Evolutionary conservation across 306 rosid species (phyloP).

Genomic region (Dalbergia cultrata): DNA sequence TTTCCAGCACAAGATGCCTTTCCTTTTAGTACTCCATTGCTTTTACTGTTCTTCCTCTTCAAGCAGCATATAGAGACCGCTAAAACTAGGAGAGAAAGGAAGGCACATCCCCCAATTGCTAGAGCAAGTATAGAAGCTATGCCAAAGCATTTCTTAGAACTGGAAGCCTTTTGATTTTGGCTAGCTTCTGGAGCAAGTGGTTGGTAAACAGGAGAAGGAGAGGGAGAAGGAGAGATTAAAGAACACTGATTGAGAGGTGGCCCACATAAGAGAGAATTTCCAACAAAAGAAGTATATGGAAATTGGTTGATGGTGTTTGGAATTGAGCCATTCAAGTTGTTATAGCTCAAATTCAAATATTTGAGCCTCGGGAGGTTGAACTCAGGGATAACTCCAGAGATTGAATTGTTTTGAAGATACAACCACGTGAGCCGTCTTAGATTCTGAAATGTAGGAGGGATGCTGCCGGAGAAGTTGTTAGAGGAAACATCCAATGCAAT

Average conservation of each 20-base stretch:
- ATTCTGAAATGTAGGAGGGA: constrained; percentile 58
- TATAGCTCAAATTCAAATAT: constrained; percentile 68
- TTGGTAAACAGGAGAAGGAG: constrained; percentile 50
- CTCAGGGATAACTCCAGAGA: constrained; percentile 69
- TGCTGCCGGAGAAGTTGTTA: constrained; percentile 66
- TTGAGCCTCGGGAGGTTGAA: constrained; percentile 61
- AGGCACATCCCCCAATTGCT: constrained; percentile 56
- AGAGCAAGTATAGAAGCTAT: constrained; percentile 56
- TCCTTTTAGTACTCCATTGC: constrained; percentile 51
- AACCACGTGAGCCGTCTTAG: constrained; percentile 53
- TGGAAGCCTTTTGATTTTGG: constrained; percentile 36
- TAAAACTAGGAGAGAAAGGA: constrained; percentile 53
- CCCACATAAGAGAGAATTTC: constrained; percentile 69
- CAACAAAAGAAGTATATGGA: constrained; percentile 64
- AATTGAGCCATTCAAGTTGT: constrained; percentile 70
- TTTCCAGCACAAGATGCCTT: constrained; percentile 58
- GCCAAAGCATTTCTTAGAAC: constrained; percentile 52
- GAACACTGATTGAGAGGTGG: constrained; percentile 67
- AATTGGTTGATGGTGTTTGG: constrained; percentile 61
- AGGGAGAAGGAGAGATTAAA: constrained; percentile 49
- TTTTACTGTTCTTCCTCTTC: constrained; percentile 45
- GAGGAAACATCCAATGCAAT: constrained; percentile 66
- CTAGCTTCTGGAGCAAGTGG: constrained; percentile 47
- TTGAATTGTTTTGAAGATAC: constrained; percentile 63
- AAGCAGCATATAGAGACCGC: constrained; percentile 47